Base-by-base conservation (phyloP, 2,329 filamentous ascomycete genomes). In the Sporothrix phasma region DNA sequence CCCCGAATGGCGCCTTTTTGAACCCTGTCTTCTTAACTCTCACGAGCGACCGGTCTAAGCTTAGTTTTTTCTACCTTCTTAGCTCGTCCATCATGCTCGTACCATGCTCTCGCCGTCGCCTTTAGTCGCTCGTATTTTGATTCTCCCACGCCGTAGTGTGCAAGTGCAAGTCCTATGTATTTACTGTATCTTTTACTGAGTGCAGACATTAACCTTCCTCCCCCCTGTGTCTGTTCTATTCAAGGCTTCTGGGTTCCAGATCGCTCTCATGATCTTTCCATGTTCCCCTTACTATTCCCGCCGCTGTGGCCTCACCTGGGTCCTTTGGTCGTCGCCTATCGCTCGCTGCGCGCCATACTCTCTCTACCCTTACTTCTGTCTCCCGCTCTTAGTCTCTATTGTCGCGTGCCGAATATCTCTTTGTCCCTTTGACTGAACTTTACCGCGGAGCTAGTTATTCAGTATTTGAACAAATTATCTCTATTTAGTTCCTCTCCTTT, bases 341-440 rank as follows among this genome's bases (percentile, higher is more conserved):
- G 10, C 3, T 45, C 41, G 15, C 22, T 19, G n/a, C n/a, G n/a
- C n/a, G n/a, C n/a, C n/a, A n/a, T n/a, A n/a, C n/a, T n/a, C n/a
- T n/a, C n/a, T n/a, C n/a, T n/a, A n/a, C n/a, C n/a, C 15, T 58
- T n/a, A 2, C 13, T 13, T 15, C 19, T 24, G 10, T 43, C 15
- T 11, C 3, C 11, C 10, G 7, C 11, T 3, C 26, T 22, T n/a
- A 15, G 8, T 34, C 31, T 37, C 31, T 39, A 46, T 15, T 56
- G 51, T 53, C 54, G 54, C 54, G 22, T 46, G 41, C 41, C 26
- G 56, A n/a, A 46, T 60, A 34, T 60, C 39, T 60, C 56, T n/a
- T 60, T 24, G 6, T 45, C 34, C 7, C 34, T 37, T 8, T 37
- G n/a, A n/a, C n/a, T n/a, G n/a, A n/a, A n/a, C n/a, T n/a, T n/a